These are phyloP conservation scores for Tanacetum coccineum DNA, from an alignment of 129 eudicot genomes.

Conservation along the genomic window DNA sequence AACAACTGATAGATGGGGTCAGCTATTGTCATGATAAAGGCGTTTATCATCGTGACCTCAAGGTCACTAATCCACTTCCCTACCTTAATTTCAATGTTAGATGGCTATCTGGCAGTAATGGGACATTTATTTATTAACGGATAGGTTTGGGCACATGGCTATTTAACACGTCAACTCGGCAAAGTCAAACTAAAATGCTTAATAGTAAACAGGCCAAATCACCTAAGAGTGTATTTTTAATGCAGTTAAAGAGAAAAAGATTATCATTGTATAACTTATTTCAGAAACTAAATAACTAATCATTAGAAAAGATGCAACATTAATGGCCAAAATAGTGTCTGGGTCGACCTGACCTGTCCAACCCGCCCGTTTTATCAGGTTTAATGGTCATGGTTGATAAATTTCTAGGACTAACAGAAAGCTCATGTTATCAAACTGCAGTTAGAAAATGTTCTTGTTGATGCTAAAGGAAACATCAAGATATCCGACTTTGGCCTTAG, in stretches of 20 bases:
- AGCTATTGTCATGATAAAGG: slow-evolving; percentile 88
- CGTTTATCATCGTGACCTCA: slow-evolving; percentile 84
- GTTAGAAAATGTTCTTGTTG: slow-evolving; percentile 85
- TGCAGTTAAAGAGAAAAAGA: not conserved
- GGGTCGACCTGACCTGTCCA: not conserved
- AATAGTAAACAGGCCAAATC: no score
- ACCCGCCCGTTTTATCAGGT: not conserved
- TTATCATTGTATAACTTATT: not conserved
- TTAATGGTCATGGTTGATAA: slow-evolving; percentile 9
- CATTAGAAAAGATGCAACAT: not conserved
- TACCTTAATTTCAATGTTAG: slow-evolving; percentile 1
- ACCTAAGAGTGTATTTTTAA: no score
- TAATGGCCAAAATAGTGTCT: not conserved
- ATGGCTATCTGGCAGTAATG: not conserved
- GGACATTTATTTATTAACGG: no score
- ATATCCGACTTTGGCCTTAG: slow-evolving; percentile 96
- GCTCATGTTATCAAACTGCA: slow-evolving; percentile 16
- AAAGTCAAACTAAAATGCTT: no score
- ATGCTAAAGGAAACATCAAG: slow-evolving; percentile 67
- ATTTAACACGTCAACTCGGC: no score
- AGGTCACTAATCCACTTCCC: slow-evolving; percentile 27
- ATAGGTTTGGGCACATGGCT: no score
- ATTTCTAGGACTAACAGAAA: slow-evolving; percentile 19
- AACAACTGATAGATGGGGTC: slow-evolving; percentile 77
- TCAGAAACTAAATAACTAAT: not conserved